Conservation (phyloP, 2,329 filamentous ascomycete species). For the Fusarium palustre region DNA sequence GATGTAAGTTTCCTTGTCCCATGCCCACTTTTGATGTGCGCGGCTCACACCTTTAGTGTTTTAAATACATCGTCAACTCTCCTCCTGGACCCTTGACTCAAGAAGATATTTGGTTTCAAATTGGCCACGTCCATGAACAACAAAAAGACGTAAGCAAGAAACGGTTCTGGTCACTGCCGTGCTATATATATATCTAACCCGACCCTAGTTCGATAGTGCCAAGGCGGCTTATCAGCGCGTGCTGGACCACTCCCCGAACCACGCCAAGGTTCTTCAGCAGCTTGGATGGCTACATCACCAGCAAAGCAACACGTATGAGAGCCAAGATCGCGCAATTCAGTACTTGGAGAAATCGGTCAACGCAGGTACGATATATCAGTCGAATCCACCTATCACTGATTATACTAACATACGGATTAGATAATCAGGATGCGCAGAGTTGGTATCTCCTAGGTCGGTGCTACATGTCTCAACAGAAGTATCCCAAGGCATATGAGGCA, state of each 20-base stretch:
- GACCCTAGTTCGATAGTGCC: slow-evolving; percentile 84
- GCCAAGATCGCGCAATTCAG: slow-evolving; percentile 95
- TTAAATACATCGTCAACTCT: slow-evolving; percentile 96
- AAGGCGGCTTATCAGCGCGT: slow-evolving; percentile 94
- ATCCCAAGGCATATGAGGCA: slow-evolving; percentile 97
- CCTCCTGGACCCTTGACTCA: slow-evolving; percentile 93
- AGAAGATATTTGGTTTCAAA: slow-evolving; percentile 99
- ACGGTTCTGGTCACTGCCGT: not conserved
- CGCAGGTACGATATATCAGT: slow-evolving; percentile 72
- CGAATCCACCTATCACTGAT: not conserved
- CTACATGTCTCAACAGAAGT: slow-evolving; percentile 99
- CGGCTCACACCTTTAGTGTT: slow-evolving; percentile 72
- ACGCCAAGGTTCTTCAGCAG: slow-evolving; percentile 98
- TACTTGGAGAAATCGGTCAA: slow-evolving; percentile 96
- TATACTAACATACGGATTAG: slow-evolving; percentile 58
- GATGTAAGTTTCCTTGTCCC: slow-evolving; percentile 71
- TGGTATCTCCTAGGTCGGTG: slow-evolving; percentile 98
- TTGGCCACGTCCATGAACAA: slow-evolving; percentile 97
- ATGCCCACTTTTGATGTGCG: not conserved
- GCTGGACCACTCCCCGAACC: slow-evolving; percentile 92
- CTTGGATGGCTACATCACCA: slow-evolving; percentile 98
- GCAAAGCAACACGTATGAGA: slow-evolving; percentile 89
- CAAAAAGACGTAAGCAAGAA: slow-evolving; percentile 91
- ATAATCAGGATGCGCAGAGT: slow-evolving; percentile 95
- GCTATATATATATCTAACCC: slow-evolving; percentile 51